Conservation (phyloP, 768 basidiomycete species). For the Amanita muscaria region DNA sequence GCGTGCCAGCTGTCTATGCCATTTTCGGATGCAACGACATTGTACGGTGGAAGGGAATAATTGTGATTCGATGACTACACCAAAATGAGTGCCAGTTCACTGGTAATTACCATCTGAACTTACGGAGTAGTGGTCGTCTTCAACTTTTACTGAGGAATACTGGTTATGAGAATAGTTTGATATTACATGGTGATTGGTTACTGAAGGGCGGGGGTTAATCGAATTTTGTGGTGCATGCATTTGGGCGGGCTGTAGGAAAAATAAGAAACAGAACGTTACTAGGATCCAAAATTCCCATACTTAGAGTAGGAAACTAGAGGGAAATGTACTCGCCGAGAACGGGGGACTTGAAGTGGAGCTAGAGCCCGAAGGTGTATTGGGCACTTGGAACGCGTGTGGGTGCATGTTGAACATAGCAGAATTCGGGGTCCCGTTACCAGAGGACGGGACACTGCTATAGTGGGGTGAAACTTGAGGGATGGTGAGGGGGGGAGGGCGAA, state of each 20-base stretch:
- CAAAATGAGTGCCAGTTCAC: neutral
- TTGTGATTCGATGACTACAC: conserved; percentile 16
- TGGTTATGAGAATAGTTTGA: conserved; percentile 37
- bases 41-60: conserved; percentile 41
- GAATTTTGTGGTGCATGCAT: conserved; percentile 53
- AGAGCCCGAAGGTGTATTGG: conserved; percentile 63
- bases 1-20: conserved; percentile 54
- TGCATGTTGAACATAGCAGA: conserved; percentile 46
- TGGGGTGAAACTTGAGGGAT: conserved; percentile 47
- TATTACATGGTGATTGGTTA: conserved; percentile 31
- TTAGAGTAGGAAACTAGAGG: conserved; percentile 23
- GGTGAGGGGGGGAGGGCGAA: conserved; percentile 50
- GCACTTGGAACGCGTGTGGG: conserved; percentile 53
- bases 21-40: conserved; percentile 33
- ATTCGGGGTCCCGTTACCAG: conserved; percentile 16
- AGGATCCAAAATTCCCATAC: conserved; percentile 36
- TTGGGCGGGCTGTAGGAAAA: conserved; percentile 52
- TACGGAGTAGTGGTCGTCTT: conserved; percentile 56
- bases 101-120: conserved; percentile 12
- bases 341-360: conserved; percentile 70
- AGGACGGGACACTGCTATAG: conserved; percentile 20
- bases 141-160: conserved; percentile 53
- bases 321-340: conserved; percentile 79
- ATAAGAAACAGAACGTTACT: conserved; percentile 38
- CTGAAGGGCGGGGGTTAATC: conserved; percentile 36